Conservation (phyloP, 2,329 filamentous ascomycete genomes). For the Fonsecaea monophora region DNA sequence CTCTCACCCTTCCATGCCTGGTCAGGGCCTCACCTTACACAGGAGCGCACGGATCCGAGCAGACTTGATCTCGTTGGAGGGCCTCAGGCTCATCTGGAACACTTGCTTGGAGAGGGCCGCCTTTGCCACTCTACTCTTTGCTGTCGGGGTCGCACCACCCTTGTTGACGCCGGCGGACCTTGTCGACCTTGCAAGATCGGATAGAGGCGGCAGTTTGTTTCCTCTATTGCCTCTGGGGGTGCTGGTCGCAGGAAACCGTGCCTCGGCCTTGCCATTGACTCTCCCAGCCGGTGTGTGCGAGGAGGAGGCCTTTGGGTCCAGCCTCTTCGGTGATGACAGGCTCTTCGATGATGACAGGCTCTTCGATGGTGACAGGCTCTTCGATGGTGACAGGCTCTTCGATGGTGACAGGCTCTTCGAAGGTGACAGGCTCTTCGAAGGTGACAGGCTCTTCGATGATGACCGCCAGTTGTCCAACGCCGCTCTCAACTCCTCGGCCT, state of each 20-base stretch:
- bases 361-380: no score
- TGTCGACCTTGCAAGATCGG: background rate
- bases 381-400: no score
- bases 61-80: background rate
- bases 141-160: no score
- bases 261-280: no score
- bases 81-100: conserved; percentile 2
- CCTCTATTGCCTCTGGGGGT: background rate
- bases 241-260: background rate
- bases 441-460: background rate
- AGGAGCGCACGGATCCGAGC: background rate
- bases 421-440: no score
- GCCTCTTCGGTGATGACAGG: background rate
- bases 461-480: background rate
- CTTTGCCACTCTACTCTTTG: background rate
- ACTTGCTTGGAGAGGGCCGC: background rate
- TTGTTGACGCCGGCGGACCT: no score
- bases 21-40: no score
- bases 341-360: no score
- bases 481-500: background rate
- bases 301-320: background rate
- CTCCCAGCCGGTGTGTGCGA: background rate
- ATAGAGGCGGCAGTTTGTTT: background rate
- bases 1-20: no score
- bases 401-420: no score